Base-by-base conservation (phyloP, 2,329 filamentous ascomycete genomes). In the Coniochaeta sp. region DNA sequence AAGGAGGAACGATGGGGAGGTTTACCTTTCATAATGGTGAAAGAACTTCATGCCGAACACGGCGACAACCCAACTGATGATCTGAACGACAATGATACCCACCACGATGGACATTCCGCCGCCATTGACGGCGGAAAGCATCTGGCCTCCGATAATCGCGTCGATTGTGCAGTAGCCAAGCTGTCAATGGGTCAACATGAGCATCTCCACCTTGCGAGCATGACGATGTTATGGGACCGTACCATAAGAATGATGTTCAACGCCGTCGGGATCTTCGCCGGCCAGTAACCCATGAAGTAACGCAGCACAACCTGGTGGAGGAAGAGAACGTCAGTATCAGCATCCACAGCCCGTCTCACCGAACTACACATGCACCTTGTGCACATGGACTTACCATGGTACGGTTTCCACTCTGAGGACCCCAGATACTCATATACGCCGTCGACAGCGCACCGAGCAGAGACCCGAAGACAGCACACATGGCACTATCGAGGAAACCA, bases 1-100 rank as follows among this genome's bases (percentile, higher is more conserved):
- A 14, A 55, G 50, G 22, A 36, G 34, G 14, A 9, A 8, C 47
- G 47, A 12, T 3, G 22, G 38, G 36, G 24, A 9, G 28, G 4
- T 69, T 63, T 70, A 83, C 69, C 86, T 79, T 73, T 89, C 86
- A 69, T 89, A 90, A 59, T 81, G 77, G 67, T 90, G 87, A 69
- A 90, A 89, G 52, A 85, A 74, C 59, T 79, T 80, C 68, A 89
- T 89, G 0, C 87, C 88, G 68, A 89, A 89, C 0, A 84, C 86
- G 1, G 85, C 86, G 47, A 90, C 79, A 1, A 78, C 73, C 82
- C 84, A 88, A 33, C 81, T 82, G 38, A 89, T 81, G 26, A 88
- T 65, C 1, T 84, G 83, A 14, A 85, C 81, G 54, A 89, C 81
- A 44, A 89, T 77, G 64, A 90, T 89, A 65, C 87, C 87, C 1